Evolutionary conservation across 2,329 filamentous ascomycete species (phyloP), one percentile per base, ranked within the genome.

Genomic region (Fusarium poae): DNA sequence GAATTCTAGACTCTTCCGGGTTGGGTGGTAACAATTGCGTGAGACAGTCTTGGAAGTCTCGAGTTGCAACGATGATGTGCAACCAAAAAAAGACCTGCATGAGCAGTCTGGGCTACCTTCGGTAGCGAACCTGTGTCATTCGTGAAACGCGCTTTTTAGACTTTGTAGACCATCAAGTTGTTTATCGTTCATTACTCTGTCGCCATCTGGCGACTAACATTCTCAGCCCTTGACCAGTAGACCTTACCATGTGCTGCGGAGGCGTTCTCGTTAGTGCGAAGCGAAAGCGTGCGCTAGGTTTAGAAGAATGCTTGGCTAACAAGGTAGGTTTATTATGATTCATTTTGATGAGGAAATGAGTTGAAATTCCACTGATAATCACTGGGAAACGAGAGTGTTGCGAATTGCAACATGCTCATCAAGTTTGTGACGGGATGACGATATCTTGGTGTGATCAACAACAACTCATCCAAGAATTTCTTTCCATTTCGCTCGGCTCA

Each of bases 191-290:
- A 18, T 45, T 49, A 35, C 45, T 64, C 21, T 64, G 23, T 60
- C 42, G 53, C 44, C 44, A 37, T 25, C 37, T 44, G 44, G 53
- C 21, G 48, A 35, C 23, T 62, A 43, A 42, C 50, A 51, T 54
- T 43, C 65, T 57, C 55, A 46, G 25, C 46, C 39, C 21, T 56
- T 55, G 49, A 52, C 68, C 70, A 74, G 72, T 74, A 57, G 52
- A 59, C 44, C 52, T 51, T 40, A 45, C 63, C 64, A 66, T 62
- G 60, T 72, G 70, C 43, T 42, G 25, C 23, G 56, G 60, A 71
- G 72, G 68, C 39, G 72, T 74, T 74, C 62, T 67, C 65, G 42
- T 63, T 69, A 70, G 68, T 71, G 56, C 49, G 48, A 53, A 40
- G 56, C 49, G 48, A 53, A 40, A 65, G 42, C 35, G 54, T 66